Evolutionary conservation across 2,329 filamentous ascomycete species (phyloP).

Genomic region (Penicillium palitans): DNA sequence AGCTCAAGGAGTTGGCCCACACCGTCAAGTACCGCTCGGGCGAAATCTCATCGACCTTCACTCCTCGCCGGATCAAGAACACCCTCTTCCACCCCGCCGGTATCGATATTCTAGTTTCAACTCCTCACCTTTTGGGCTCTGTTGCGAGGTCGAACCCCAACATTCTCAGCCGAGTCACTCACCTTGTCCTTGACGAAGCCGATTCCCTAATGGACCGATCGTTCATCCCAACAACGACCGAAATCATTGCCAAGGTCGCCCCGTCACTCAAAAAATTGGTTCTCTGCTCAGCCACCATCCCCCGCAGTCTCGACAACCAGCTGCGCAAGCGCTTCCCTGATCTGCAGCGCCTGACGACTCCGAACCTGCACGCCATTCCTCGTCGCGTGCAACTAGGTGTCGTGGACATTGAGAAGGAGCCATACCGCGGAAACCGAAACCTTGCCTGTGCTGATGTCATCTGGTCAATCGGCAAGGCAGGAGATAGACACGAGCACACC

Average conservation of each 20-base stretch:
- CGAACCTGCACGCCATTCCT: conserved; percentile 93
- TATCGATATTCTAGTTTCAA: conserved; percentile 82
- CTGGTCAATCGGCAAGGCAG: conserved; percentile 85
- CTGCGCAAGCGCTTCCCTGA: conserved; percentile 79
- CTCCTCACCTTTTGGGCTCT: conserved; percentile 83
- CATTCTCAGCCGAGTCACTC: conserved; percentile 83
- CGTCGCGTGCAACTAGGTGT: conserved; percentile 91
- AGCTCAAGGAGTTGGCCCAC: conserved; percentile 82
- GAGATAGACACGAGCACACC: conserved; percentile 46
- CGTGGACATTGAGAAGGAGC: conserved; percentile 86
- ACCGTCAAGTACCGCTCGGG: conserved; percentile 82
- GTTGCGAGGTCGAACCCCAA: conserved; percentile 90
- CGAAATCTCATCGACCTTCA: conserved; percentile 75
- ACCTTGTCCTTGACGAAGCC: conserved; percentile 91
- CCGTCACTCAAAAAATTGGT: conserved; percentile 84
- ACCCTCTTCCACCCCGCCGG: conserved; percentile 78
- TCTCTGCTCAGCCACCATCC: conserved; percentile 95
- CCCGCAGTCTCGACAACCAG: conserved; percentile 80
- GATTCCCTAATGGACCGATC: conserved; percentile 94
- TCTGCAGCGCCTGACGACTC: conserved; percentile 83
- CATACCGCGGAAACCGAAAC: conserved; percentile 88
- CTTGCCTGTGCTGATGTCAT: conserved; percentile 94
- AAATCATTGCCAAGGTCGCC: conserved; percentile 76
- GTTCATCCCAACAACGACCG: conserved; percentile 78
- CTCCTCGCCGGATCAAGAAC: conserved; percentile 76